Evolutionary conservation across 768 basidiomycete species (phyloP), one percentile per base, ranked within the genome.

Genomic region (Termitomyces heimii): DNA sequence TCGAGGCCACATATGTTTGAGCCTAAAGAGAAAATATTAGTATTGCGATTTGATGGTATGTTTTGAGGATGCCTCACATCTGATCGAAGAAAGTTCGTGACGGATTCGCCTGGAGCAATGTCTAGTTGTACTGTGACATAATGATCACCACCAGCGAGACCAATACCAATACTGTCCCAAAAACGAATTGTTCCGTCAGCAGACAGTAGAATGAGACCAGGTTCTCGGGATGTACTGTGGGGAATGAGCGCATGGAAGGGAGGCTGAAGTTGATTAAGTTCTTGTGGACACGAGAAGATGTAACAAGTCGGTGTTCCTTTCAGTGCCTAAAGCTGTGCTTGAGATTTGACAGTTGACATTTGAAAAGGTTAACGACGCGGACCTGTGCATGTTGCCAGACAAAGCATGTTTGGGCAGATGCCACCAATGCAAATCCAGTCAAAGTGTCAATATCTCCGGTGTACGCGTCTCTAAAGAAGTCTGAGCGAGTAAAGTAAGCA

Each of bases 81-180:
- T 40, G 80, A 76, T 32, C 88, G 82, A 54, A 82, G 73, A n/a
- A 92, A 67, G 61, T 81, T 84, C 3, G 87, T 88, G 14, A 88
- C 77, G 47, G 75, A 74, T 66, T 92, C 89, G 1, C 78, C 80
- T 4, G 74, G 60, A 29, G 72, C 72, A 46, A 90, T 68, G 22
- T 77, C 74, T 50, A 89, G 62, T 10, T 76, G 63, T 4, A 77
- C 71, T 28, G 79, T 77, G 10, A 77, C 77, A 65, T 77, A 88
- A 59, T 83, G 83, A 37, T 88, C 82, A 9, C 89, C 90, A 13
- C 91, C 90, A 2, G 91, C 88, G 14, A 93, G 80, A 16, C 90
- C 90, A 57, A 87, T 89, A 4, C 86, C 86, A 43, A 95, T 87
- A 58, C 85, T 88, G 55, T 94, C 87, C 94, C 94, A 98, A 68